These are phyloP conservation scores for Pyrus betulifolia DNA, from an alignment of 306 rosid species.

Conservation along the genomic window DNA sequence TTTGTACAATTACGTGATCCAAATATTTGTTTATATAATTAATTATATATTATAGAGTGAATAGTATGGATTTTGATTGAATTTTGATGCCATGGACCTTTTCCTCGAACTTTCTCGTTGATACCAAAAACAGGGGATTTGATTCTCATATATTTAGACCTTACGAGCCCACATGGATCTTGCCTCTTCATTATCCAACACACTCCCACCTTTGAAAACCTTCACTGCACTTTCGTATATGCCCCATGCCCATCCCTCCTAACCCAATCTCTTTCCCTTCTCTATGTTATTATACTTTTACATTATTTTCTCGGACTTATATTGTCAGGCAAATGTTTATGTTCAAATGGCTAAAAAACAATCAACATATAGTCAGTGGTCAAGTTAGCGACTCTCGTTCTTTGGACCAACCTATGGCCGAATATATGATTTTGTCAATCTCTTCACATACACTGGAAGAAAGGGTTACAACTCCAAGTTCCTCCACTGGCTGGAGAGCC, in stretches of 20 bases:
- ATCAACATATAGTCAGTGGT: not conserved
- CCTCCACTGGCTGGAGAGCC: not conserved
- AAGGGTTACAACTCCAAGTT: not conserved
- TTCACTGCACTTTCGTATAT: conserved; percentile 22
- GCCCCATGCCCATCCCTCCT: conserved; percentile 7
- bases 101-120: conserved; percentile 25
- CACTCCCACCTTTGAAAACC: conserved; percentile 24
- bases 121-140: conserved; percentile 11
- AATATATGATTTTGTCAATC: not conserved
- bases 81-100: not conserved
- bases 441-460: not conserved
- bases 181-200: conserved; percentile 60
- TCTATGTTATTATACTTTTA: not conserved
- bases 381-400: not conserved
- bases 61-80: conserved; percentile 25
- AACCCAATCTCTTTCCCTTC: not conserved
- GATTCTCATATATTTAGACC: conserved; percentile 13
- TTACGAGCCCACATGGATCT: conserved; percentile 49
- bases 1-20: not conserved
- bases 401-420: not conserved
- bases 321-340: not conserved
- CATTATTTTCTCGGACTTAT: not conserved
- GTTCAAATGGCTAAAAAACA: not conserved
- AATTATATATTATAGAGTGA: not conserved
- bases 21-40: not conserved